Percentiles rank a stretch among this genome's conserved stretches.
Conservation (phyloP, 2,329 filamentous ascomycete species). For the Tolypocladium guangdongense region DNA sequence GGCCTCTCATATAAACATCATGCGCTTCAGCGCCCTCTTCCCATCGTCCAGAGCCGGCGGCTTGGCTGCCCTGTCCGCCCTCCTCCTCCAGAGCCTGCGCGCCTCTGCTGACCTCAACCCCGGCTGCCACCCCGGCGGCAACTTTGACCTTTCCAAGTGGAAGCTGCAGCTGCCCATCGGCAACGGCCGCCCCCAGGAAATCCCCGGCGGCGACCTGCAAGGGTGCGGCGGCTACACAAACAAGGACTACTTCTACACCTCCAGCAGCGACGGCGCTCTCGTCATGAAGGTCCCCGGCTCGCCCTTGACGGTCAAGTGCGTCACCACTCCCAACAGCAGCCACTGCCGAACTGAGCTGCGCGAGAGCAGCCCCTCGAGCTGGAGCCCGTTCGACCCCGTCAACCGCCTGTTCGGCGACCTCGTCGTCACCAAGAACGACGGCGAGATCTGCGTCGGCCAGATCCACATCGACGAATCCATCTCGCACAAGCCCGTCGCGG, state of each 20-base stretch:
- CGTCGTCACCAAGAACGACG: neutral
- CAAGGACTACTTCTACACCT: constrained; percentile 26
- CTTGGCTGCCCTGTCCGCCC: too few species aligned
- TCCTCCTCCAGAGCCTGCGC: too few species aligned
- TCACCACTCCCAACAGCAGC: constrained; percentile 27
- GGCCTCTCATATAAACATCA: too few species aligned
- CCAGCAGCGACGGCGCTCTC: constrained; percentile 18
- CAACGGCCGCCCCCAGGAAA: constrained; percentile 7
- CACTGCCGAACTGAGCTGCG: constrained; percentile 32
- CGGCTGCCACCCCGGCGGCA: constrained; percentile 10
- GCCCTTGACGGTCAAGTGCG: constrained; percentile 18
- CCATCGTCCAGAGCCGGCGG: too few species aligned
- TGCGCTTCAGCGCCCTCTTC: too few species aligned
- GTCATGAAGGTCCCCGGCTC: constrained; percentile 29
- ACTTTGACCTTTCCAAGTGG: constrained; percentile 21
- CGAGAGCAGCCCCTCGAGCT: constrained; percentile 19
- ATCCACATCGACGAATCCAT: constrained; percentile 25
- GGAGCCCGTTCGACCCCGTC: constrained; percentile 19
- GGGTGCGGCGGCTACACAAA: constrained; percentile 24
- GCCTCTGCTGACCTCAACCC: neutral
- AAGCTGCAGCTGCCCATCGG: constrained; percentile 28
- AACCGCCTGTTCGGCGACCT: constrained; percentile 20
- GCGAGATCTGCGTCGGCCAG: constrained; percentile 22
- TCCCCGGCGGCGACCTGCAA: constrained; percentile 18
- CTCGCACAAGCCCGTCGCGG: constrained; percentile 26